These are phyloP conservation scores for Neonectria coccinea DNA, from an alignment of 2,329 filamentous ascomycete species.

Conservation along the genomic window DNA sequence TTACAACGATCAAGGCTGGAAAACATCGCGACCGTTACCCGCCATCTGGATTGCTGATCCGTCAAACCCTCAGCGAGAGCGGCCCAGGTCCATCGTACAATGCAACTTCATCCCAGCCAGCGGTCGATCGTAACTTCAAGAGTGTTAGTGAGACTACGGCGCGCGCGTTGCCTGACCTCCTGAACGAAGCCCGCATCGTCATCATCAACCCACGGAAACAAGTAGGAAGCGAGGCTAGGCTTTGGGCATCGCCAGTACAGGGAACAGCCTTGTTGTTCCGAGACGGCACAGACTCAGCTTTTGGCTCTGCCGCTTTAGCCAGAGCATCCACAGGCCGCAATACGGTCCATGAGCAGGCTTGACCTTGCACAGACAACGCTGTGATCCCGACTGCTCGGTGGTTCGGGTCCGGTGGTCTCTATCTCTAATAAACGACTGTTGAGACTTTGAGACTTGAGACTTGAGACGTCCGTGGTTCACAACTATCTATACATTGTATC, in stretches of 20 bases:
- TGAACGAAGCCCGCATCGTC: constrained; percentile 22
- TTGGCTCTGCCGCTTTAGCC: constrained; percentile 31
- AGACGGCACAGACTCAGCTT: constrained; percentile 33
- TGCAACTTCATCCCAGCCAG: constrained; percentile 33
- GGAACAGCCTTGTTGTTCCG: constrained; percentile 45
- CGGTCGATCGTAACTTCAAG: constrained; percentile 44
- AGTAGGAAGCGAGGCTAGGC: constrained; percentile 31
- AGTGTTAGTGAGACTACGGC: constrained; percentile 30
- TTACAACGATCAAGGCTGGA: constrained; percentile 15
- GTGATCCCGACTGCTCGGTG: constrained; percentile 33
- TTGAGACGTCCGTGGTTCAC: constrained; percentile 23
- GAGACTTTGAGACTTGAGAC: constrained; percentile 24
- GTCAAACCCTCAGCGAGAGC: constrained; percentile 15
- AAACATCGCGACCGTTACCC: constrained; percentile 17
- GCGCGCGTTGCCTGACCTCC: constrained; percentile 19
- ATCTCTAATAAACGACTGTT: constrained; percentile 44
- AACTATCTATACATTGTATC: constrained; percentile 25
- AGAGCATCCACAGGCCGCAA: constrained; percentile 30
- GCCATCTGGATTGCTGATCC: constrained; percentile 34
- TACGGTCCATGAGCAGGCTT: constrained; percentile 29
- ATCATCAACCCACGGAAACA: constrained; percentile 34
- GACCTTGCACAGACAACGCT: constrained; percentile 33
- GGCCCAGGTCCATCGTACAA: constrained; percentile 27
- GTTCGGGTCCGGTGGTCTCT: constrained; percentile 32
- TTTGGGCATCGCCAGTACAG: constrained; percentile 46